Evolutionary conservation across 129 eudicot species (phyloP).

Genomic region (Escallonia rubra): DNA sequence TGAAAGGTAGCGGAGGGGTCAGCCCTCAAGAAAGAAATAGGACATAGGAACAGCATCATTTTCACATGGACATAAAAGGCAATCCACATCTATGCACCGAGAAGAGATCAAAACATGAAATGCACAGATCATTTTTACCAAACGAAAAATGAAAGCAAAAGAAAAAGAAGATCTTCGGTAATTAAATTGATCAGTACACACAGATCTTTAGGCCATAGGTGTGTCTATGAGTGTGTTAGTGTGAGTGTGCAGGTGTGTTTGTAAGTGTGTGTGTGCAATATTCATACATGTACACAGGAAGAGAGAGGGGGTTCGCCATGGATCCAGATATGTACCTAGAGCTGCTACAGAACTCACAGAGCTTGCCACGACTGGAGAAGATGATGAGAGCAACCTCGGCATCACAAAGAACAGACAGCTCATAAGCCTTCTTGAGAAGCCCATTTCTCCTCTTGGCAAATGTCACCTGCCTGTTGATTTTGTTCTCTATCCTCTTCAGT

Average conservation of each 20-base stretch:
- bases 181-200: neutral
- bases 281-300: neutral
- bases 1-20: too few relatives aligned
- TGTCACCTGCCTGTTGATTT: slow-evolving; percentile 59
- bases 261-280: neutral
- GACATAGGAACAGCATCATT: neutral
- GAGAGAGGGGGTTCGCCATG: neutral
- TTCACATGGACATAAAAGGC: neutral
- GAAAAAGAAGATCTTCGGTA: neutral
- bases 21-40: neutral
- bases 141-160: neutral
- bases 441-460: slow-evolving; percentile 79
- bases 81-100: neutral
- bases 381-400: slow-evolving; percentile 79
- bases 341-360: slow-evolving; percentile 65
- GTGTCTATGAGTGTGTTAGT: neutral
- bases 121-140: neutral
- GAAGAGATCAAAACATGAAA: neutral
- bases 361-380: slow-evolving; percentile 64
- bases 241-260: neutral
- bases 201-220: neutral
- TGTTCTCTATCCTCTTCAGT: slow-evolving; percentile 70
- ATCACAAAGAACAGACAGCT: slow-evolving; percentile 68
- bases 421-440: slow-evolving; percentile 64
- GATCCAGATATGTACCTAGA: slow-evolving; percentile 36